Base-by-base conservation (phyloP, 192 early-diverging fungal genomes). In the Rhizoclosmatium globosum region DNA sequence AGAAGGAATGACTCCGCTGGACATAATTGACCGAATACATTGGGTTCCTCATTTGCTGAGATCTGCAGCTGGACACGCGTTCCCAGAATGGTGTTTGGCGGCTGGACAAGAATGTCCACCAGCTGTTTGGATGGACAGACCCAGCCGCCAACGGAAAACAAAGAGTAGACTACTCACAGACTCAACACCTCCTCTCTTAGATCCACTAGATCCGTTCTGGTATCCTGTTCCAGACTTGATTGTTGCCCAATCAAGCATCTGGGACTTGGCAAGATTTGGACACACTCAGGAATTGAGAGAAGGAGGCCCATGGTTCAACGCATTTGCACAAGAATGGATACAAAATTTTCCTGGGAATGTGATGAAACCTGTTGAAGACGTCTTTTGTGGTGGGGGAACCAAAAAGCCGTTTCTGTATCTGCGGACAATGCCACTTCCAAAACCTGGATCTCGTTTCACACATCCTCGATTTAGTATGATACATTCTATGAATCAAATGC, bases 151-250 rank as follows among this genome's bases (percentile, higher is more conserved):
- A 11, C 43, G 11, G 15, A 17, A 21, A 19, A 6, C 41, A 19
- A 9, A 9, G 0, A 64, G 1, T 11, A 11, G 9, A 9, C 17
- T n/a, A 13, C 13, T 64, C 19, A n/a, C 41, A 3, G n/a, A 47
- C 47, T 69, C 42, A 3, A 69, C 68, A 11, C 68, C 68, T 13
- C 6, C 39, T 13, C 45, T 69, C 15, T 45, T 69, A 9, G 62
- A 64, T 48, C 46, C 68, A n/a, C 15, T 17, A 2, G 15, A 69
- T 46, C 68, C 68, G 11, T 69, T 69, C 68, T 69, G 68, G 68
- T 69, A 7, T 38, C 68, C 68, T 13, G 17, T n/a, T 9, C 68
- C 68, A 13, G 68, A 69, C 15, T 15, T 46, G 15, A 41, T 69
- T 38, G 47, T 69, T 3, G 68, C 68, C 19, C 43, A 69, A 3